These are phyloP conservation scores for Hura crepitans DNA, from an alignment of 441 rosid species.

Conservation along the genomic window DNA sequence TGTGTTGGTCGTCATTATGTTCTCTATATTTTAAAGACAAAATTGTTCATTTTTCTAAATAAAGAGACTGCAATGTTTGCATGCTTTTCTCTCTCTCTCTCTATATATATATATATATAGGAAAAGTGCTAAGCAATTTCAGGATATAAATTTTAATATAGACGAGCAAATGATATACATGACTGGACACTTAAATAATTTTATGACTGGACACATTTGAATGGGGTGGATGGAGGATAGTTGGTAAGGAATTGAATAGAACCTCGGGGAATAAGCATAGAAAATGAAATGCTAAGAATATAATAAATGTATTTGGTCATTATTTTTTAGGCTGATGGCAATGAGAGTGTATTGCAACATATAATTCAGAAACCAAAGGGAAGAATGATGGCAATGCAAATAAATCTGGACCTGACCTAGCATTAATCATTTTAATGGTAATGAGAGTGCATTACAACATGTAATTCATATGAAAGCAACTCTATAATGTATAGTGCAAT, in stretches of 20 bases:
- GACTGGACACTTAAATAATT: neutral
- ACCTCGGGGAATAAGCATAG: neutral
- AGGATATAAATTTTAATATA: neutral
- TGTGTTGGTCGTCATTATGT: neutral
- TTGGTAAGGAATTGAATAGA: neutral
- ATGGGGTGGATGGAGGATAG: neutral
- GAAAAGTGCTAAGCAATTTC: no score
- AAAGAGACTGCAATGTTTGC: neutral
- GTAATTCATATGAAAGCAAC: slow-evolving; percentile 57
- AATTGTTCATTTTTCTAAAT: neutral
- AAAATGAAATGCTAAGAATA: neutral
- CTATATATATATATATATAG: no score
- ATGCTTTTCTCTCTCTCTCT: neutral
- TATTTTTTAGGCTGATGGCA: slow-evolving; percentile 50
- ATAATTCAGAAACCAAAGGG: slow-evolving; percentile 31
- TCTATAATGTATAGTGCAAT: slow-evolving; percentile 74
- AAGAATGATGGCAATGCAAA: slow-evolving; percentile 29
- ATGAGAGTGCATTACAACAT: no score
- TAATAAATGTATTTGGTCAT: neutral
- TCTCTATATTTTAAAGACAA: neutral
- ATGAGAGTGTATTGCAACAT: slow-evolving; percentile 27
- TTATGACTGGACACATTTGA: neutral
- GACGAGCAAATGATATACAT: neutral
- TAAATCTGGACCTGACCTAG: slow-evolving; percentile 34
- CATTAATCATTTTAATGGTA: slow-evolving; percentile 62